phyloP scores from a whole-genome alignment of 1,284 basidiomycete genomes.

The Baeospora myosura region DNA sequence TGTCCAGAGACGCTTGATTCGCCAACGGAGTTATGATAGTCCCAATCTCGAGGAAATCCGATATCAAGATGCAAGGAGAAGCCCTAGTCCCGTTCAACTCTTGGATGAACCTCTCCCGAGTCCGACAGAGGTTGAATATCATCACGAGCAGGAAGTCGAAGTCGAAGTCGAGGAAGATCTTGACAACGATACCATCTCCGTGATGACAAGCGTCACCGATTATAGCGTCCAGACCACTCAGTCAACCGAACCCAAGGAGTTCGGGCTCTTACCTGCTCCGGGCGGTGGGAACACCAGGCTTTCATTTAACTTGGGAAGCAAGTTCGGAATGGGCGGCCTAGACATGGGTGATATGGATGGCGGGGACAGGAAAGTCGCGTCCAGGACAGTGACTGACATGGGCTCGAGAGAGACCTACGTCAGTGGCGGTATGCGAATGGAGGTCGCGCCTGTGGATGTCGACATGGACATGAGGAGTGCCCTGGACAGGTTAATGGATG shows the following conservation, averaged over 20 bases:
- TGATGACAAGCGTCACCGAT: constrained; percentile 32
- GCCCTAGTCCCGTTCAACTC: constrained; percentile 13
- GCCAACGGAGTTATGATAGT: constrained; percentile 36
- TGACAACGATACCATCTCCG: constrained; percentile 21
- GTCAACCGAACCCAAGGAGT: constrained; percentile 33
- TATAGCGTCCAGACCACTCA: constrained; percentile 39
- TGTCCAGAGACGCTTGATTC: constrained; percentile 41
- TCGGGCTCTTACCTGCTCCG: constrained; percentile 25
- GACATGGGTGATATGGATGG: constrained; percentile 14
- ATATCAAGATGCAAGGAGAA: background rate
- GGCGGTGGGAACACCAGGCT: constrained; percentile 19
- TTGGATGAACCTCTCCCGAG: constrained; percentile 3
- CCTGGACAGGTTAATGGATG: constrained; percentile 70
- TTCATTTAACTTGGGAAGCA: constrained; percentile 40
- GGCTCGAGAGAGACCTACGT: constrained; percentile 15
- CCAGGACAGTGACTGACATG: background rate
- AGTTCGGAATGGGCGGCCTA: constrained; percentile 31
- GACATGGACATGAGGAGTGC: constrained; percentile 70
- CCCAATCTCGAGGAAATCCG: constrained; percentile 14
- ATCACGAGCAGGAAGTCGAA: constrained; percentile 15
- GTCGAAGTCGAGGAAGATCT: constrained; percentile 25
- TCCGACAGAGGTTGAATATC: constrained; percentile 4
- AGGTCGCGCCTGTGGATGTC: constrained; percentile 35
- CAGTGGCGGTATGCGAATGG: constrained; percentile 12
- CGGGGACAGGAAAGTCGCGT: constrained; percentile 9